phyloP scores from a whole-genome alignment of 192 early-diverging fungal species.

The Backusella parvicylindrica region DNA sequence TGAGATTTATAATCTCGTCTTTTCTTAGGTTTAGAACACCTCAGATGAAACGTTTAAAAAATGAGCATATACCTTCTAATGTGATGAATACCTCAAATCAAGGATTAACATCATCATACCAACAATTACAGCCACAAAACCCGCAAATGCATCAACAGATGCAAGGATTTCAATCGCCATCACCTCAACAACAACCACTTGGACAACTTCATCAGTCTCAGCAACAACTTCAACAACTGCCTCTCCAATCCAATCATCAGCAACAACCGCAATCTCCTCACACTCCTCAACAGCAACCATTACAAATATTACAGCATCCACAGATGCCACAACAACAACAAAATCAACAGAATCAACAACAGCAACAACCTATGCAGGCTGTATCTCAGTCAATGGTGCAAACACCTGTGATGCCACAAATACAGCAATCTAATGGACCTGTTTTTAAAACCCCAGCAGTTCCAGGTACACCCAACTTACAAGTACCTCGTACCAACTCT shows the following conservation, averaged over 20 bases:
- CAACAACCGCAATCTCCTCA: neutral
- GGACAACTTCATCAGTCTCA: neutral
- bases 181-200: neutral
- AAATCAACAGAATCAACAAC: neutral
- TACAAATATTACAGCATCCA: neutral
- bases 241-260: neutral
- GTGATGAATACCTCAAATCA: neutral
- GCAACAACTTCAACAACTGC: neutral
- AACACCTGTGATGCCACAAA: neutral
- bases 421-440: neutral
- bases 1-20: neutral
- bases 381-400: neutral
- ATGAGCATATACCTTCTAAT: conserved; percentile 11
- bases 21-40: conserved; percentile 3
- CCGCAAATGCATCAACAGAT: neutral
- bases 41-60: conserved; percentile 16
- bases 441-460: conserved; percentile 17
- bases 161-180: neutral
- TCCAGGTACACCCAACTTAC: conserved; percentile 28
- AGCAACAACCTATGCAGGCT: neutral
- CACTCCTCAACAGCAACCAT: neutral
- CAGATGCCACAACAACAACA: neutral
- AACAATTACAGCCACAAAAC: neutral
- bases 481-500: conserved; percentile 21
- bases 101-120: conserved; percentile 2